phyloP scores from a whole-genome alignment of 1,284 basidiomycete genomes.

The Cryptococcus sp. region DNA sequence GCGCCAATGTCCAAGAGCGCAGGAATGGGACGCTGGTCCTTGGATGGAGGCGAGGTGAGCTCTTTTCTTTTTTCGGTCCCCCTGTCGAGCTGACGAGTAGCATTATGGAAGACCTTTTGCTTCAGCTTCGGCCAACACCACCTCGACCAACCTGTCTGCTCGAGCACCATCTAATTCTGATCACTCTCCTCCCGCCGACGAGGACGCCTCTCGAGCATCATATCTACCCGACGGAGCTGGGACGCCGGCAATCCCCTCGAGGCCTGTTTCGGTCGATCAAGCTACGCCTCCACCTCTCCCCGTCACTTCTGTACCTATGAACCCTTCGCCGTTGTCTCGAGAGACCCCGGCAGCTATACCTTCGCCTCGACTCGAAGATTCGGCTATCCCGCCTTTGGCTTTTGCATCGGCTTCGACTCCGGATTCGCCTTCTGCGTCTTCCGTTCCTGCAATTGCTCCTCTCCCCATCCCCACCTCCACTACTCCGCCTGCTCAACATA shows the following conservation, averaged over 20 bases:
- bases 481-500: background rate
- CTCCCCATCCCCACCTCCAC: conserved; percentile 2
- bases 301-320: conserved; percentile 7
- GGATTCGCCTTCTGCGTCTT: conserved; percentile 7
- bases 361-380: background rate
- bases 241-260: conserved; percentile 7
- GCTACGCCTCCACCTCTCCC: conserved; percentile 5
- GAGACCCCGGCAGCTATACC: background rate
- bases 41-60: conserved; percentile 36
- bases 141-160: conserved; percentile 28
- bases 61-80: no score
- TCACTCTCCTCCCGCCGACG: conserved; percentile 20
- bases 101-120: conserved; percentile 21
- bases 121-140: conserved; percentile 28
- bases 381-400: background rate
- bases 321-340: conserved; percentile 6
- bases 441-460: conserved; percentile 4
- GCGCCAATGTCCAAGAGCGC: conserved; percentile 35
- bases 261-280: conserved; percentile 2
- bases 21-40: conserved; percentile 41
- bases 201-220: background rate
- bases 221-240: conserved; percentile 27
- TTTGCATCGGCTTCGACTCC: background rate
- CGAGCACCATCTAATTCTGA: conserved; percentile 18
- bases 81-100: conserved; percentile 10